These are phyloP conservation scores for Lentinula edodes DNA, from an alignment of 768 basidiomycete genomes.

Conservation along the genomic window DNA sequence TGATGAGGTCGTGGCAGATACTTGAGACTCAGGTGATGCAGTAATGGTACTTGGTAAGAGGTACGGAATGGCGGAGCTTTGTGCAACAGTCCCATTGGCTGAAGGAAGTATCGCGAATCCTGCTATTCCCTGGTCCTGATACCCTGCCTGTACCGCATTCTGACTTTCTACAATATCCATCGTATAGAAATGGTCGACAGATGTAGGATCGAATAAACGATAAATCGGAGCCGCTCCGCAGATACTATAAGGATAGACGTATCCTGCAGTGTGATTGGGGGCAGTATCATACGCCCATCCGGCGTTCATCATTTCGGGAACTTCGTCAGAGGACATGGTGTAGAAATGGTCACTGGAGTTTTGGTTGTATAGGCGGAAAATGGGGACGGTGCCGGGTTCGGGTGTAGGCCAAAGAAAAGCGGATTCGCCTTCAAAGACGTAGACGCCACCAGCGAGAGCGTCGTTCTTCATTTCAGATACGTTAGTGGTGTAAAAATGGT, in stretches of 20 bases:
- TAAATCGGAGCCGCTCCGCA: neutral
- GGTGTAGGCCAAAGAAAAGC: neutral
- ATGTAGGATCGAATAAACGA: neutral
- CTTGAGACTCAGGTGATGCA: neutral
- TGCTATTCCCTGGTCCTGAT: conserved; percentile 1
- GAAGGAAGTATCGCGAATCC: conserved; percentile 1
- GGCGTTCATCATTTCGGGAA: neutral
- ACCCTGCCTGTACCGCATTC: neutral
- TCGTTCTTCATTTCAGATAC: neutral
- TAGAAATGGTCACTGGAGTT: neutral
- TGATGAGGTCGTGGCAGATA: neutral
- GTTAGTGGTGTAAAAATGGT: neutral
- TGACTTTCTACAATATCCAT: neutral
- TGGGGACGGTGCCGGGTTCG: neutral
- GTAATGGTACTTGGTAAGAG: neutral
- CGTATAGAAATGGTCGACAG: neutral
- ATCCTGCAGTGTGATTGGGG: no score
- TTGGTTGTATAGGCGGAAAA: neutral
- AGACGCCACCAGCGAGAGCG: neutral
- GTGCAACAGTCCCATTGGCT: neutral
- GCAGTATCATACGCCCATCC: neutral
- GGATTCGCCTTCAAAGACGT: neutral
- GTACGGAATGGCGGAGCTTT: neutral
- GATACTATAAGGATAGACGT: neutral
- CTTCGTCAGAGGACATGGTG: neutral